Conservation (phyloP, 2,329 filamentous ascomycete species). For the Aspergillus melleus region DNA sequence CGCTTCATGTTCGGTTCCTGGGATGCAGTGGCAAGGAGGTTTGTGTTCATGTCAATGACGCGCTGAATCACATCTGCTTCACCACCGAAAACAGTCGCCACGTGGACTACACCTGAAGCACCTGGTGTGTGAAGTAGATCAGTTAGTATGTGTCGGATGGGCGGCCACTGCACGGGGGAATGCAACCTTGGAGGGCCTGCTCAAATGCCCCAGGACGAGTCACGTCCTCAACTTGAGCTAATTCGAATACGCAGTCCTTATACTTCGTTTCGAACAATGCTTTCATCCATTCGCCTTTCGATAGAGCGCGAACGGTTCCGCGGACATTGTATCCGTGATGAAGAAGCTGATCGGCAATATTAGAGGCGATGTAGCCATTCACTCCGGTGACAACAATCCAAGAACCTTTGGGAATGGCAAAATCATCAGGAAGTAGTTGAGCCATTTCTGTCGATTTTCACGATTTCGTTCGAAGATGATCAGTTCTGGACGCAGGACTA, state of each 20-base stretch:
- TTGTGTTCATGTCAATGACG: background rate
- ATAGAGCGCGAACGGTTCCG: background rate
- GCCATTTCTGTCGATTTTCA: too few relatives aligned
- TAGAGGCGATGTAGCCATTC: background rate
- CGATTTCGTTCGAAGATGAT: too few relatives aligned
- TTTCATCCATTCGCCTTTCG: background rate
- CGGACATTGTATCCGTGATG: background rate
- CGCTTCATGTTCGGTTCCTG: background rate
- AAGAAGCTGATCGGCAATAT: background rate
- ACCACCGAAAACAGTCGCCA: background rate
- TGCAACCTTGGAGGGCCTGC: too few relatives aligned
- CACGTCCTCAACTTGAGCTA: background rate
- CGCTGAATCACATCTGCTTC: background rate
- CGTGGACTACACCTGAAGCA: background rate
- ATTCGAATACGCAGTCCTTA: background rate
- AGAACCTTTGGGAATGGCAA: background rate
- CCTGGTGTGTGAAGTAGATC: too few relatives aligned
- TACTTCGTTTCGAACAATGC: background rate
- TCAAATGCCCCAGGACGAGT: too few relatives aligned
- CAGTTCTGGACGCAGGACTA: too few relatives aligned
- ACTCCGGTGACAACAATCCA: background rate
- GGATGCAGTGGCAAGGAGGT: background rate
- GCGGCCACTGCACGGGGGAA: too few relatives aligned
- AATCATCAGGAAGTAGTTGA: background rate
- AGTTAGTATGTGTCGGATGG: too few relatives aligned